Evolutionary conservation across 345 rosid genomes (phyloP), one percentile per base, ranked within the genome.

Genomic region (Gossypium herbaceum): DNA sequence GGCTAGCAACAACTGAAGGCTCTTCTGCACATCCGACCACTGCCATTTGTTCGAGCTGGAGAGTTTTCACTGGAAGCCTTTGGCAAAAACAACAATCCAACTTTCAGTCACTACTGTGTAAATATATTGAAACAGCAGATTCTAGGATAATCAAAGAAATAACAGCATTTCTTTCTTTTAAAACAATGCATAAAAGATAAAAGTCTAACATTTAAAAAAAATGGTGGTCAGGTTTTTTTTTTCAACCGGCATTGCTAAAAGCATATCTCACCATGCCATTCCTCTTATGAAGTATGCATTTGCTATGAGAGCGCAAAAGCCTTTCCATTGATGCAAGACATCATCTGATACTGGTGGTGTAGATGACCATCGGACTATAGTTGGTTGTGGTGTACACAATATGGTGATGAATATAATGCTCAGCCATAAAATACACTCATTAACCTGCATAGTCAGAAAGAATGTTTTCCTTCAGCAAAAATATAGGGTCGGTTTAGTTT

Each of bases 11-110:
- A 77, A 94, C 88, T 0, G 97, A 92, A 2, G 98, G 89, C 81
- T 94, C 94, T 85, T 94, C 98, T 17, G 93, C 84, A 47, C 61
- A 68, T 61, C 97, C 97, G 43, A 79, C 83, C 52, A 88, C 97
- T 3, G 97, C 98, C 98, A 92, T 89, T 79, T 94, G 97, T 83
- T 94, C 98, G 73, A 94, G 72, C 80, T 92, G 97, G 80, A 94
- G 97, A 65, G 97, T 94, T 87, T 92, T 94, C 76, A 92, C 98
- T 0, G 97, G 98, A 64, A 94, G 88, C 98, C 98, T 15, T 41
- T 17, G 47, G 55, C 16, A 54, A 19, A 34, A 69, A 17, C 20
- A 54, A 29, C 71, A 63, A 47, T 51, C 27, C 29, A 74, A 17
- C 22, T 16, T 19, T 7, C 56, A 25, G 43, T 34, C 20, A 4